These are phyloP conservation scores for Citrus medica DNA, from an alignment of 345 rosid species.

Conservation along the genomic window DNA sequence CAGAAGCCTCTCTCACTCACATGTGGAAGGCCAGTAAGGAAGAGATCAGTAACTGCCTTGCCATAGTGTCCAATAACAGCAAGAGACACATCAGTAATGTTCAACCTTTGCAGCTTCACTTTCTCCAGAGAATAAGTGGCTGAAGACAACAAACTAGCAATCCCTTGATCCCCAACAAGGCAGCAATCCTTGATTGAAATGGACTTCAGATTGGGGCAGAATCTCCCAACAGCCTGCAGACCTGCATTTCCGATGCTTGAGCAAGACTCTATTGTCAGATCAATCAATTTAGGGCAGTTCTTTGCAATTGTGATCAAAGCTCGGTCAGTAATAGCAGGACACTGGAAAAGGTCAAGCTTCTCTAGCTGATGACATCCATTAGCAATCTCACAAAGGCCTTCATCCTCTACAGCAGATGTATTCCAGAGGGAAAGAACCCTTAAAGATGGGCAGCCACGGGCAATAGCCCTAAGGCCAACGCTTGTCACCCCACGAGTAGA, in stretches of 20 bases:
- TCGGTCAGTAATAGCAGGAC: conserved; percentile 61
- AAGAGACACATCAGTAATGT: conserved; percentile 73
- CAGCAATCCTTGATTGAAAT: conserved; percentile 72
- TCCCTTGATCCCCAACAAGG: conserved; percentile 85
- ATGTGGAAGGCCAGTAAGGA: conserved; percentile 52
- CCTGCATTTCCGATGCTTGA: conserved; percentile 73
- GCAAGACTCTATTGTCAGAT: conserved; percentile 74
- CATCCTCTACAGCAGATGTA: conserved; percentile 58
- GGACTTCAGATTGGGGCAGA: conserved; percentile 66
- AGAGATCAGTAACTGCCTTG: conserved; percentile 59
- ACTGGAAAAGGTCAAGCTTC: conserved; percentile 74
- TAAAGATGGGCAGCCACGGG: conserved; percentile 74
- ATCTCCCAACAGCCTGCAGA: conserved; percentile 56
- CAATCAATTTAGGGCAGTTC: conserved; percentile 67
- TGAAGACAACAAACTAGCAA: conserved; percentile 54
- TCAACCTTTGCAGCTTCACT: conserved; percentile 74
- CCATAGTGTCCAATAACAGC: conserved; percentile 94
- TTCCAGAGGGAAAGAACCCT: conserved; percentile 73
- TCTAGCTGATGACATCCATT: conserved; percentile 66
- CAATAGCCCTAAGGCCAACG: conserved; percentile 68
- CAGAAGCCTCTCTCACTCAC: conserved; percentile 89
- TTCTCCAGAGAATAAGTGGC: conserved; percentile 44
- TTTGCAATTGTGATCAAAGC: conserved; percentile 63
- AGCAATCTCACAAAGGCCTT: conserved; percentile 70
- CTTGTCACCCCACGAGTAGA: conserved; percentile 53